Conservation (phyloP, 2,329 filamentous ascomycete genomes). For the Penicillium rolfsii region DNA sequence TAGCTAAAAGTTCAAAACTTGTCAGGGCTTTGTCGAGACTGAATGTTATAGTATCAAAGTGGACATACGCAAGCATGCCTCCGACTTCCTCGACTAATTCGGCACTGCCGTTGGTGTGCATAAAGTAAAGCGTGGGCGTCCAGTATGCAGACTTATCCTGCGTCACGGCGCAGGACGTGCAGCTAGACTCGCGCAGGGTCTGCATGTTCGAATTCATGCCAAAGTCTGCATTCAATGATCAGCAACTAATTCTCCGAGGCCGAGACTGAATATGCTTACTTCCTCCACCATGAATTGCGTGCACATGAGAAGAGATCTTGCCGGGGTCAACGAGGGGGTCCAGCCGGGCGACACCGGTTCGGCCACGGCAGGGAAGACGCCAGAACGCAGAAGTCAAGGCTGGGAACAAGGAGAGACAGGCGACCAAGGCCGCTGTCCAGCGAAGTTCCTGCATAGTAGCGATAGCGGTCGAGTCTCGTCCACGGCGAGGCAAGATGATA, state of each 20-base stretch:
- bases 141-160: conserved; percentile 90
- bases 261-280: conserved; percentile 60
- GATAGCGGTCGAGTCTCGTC: conserved; percentile 19
- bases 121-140: conserved; percentile 78
- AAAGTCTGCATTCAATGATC: conserved; percentile 60
- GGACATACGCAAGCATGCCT: conserved; percentile 80
- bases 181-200: conserved; percentile 64
- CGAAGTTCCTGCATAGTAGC: conserved; percentile 27
- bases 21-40: conserved; percentile 16
- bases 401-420: conserved; percentile 36
- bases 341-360: conserved; percentile 69
- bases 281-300: conserved; percentile 74
- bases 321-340: conserved; percentile 75
- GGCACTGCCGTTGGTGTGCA: conserved; percentile 67
- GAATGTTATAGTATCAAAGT: background rate
- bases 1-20: conserved; percentile 60
- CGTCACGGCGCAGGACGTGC: conserved; percentile 78
- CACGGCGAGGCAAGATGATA: conserved; percentile 10
- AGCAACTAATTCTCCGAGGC: conserved; percentile 6
- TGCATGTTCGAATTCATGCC: conserved; percentile 59
- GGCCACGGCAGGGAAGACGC: conserved; percentile 82
- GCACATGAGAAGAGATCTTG: conserved; percentile 65
- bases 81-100: conserved; percentile 74
- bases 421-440: conserved; percentile 28
- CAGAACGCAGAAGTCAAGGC: conserved; percentile 69